Evolutionary conservation across 2,329 filamentous ascomycete genomes (phyloP).

Genomic region (Nannizzia gypsea): DNA sequence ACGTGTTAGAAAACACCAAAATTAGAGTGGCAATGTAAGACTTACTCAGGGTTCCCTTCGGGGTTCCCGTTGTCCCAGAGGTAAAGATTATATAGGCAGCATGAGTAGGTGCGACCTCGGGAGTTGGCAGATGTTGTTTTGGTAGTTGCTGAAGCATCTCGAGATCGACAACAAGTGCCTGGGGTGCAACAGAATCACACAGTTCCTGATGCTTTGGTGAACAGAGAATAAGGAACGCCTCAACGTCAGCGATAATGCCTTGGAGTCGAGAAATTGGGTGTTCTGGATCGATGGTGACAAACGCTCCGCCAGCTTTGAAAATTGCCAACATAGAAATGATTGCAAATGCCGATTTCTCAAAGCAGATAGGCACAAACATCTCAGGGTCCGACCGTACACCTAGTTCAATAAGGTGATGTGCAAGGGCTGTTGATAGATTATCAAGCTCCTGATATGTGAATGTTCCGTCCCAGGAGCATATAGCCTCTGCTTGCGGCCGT

Average conservation of each 20-base stretch:
- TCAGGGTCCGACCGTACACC: slow-evolving; percentile 42
- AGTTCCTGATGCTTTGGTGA: slow-evolving; percentile 10
- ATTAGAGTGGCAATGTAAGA: slow-evolving; percentile 18
- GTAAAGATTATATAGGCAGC: slow-evolving; percentile 45
- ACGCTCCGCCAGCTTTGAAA: slow-evolving; percentile 23
- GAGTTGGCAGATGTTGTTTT: slow-evolving; percentile 7
- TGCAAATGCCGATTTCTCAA: slow-evolving; percentile 62
- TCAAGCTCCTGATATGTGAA: slow-evolving; percentile 59
- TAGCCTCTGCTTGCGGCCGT: slow-evolving; percentile 15
- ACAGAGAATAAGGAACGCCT: slow-evolving; percentile 15
- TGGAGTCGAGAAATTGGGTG: slow-evolving; percentile 19
- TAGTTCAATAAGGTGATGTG: slow-evolving; percentile 41
- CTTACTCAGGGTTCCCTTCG: slow-evolving; percentile 48
- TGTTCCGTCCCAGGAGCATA: slow-evolving; percentile 21
- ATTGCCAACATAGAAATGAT: slow-evolving; percentile 39
- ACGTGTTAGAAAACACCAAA: not conserved
- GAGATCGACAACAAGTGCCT: slow-evolving; percentile 8
- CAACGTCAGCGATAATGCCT: slow-evolving; percentile 17
- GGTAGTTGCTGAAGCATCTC: slow-evolving; percentile 11
- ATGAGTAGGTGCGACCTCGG: slow-evolving; percentile 11
- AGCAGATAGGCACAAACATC: slow-evolving; percentile 55
- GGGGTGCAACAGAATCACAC: slow-evolving; percentile 6
- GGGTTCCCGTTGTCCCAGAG: slow-evolving; percentile 39
- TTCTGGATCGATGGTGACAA: slow-evolving; percentile 23
- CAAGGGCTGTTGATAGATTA: slow-evolving; percentile 50